phyloP scores from a whole-genome alignment of 768 basidiomycete species.

The Cystofilobasidium macerans region DNA sequence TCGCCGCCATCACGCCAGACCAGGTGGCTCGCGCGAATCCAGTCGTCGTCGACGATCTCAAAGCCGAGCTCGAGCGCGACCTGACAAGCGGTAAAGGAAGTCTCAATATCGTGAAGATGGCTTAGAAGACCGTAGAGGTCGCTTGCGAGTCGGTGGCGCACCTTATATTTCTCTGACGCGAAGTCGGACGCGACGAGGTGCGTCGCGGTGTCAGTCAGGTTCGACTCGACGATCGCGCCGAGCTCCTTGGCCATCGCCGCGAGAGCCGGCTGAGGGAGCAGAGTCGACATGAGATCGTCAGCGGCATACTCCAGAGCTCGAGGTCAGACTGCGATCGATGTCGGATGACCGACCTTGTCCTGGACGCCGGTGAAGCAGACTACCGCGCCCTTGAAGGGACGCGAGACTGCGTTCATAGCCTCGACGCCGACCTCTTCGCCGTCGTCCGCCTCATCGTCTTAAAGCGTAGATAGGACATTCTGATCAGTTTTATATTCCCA shows the following conservation, averaged over 20 bases:
- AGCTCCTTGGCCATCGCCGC: conserved; percentile 70
- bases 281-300: too few species aligned
- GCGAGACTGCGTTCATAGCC: conserved; percentile 21
- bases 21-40: conserved; percentile 61
- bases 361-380: conserved; percentile 66
- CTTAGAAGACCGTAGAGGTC: too few species aligned
- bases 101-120: too few species aligned
- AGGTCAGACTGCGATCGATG: too few species aligned
- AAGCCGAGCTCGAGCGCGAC: conserved; percentile 71
- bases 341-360: conserved; percentile 58
- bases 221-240: conserved; percentile 56
- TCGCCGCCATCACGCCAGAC: conserved; percentile 73
- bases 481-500: neutral
- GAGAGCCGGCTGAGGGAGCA: conserved; percentile 49
- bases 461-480: neutral
- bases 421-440: conserved; percentile 5
- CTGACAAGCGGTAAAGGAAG: conserved; percentile 39
- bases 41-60: conserved; percentile 65
- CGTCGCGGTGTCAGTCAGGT: conserved; percentile 76
- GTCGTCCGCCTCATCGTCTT: neutral
- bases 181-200: conserved; percentile 74
- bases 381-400: conserved; percentile 48
- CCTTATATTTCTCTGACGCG: conserved; percentile 73
- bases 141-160: conserved; percentile 40
- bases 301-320: too few species aligned